These are phyloP conservation scores for Candida ortonii DNA, from an alignment of 805 yeast genomes.

Conservation along the genomic window DNA sequence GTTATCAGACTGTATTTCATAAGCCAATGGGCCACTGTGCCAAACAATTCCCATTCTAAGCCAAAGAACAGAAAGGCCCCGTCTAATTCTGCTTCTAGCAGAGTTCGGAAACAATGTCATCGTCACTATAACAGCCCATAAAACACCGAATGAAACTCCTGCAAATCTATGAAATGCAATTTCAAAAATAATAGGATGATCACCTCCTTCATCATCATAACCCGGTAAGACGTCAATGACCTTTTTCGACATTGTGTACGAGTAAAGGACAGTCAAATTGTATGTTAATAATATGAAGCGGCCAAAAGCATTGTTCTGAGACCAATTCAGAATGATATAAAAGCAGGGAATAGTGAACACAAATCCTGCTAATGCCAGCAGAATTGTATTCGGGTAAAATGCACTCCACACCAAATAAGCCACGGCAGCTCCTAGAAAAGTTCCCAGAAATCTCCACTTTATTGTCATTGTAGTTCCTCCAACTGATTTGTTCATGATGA, in stretches of 20 bases:
- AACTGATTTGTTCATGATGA: slow-evolving; percentile 79
- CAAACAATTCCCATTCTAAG: slow-evolving; percentile 75
- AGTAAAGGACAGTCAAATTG: slow-evolving; percentile 74
- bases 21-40: slow-evolving; percentile 70
- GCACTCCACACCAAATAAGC: slow-evolving; percentile 62
- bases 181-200: slow-evolving; percentile 61
- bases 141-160: slow-evolving; percentile 67
- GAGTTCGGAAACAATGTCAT: slow-evolving; percentile 67
- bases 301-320: slow-evolving; percentile 58
- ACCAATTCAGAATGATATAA: slow-evolving; percentile 68
- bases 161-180: slow-evolving; percentile 77
- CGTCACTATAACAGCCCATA: slow-evolving; percentile 75
- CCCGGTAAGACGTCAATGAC: slow-evolving; percentile 45
- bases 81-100: slow-evolving; percentile 66
- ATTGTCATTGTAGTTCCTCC: slow-evolving; percentile 84
- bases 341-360: slow-evolving; percentile 46
- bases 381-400: slow-evolving; percentile 52
- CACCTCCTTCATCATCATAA: slow-evolving; percentile 67
- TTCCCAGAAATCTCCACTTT: slow-evolving; percentile 71
- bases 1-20: slow-evolving; percentile 29
- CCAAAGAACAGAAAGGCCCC: slow-evolving; percentile 70
- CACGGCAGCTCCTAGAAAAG: slow-evolving; percentile 62
- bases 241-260: slow-evolving; percentile 62
- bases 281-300: slow-evolving; percentile 70
- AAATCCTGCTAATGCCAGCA: slow-evolving; percentile 49